Evolutionary conservation across 148 eudicot species (phyloP).

Genomic region (Euryodendron excelsum): DNA sequence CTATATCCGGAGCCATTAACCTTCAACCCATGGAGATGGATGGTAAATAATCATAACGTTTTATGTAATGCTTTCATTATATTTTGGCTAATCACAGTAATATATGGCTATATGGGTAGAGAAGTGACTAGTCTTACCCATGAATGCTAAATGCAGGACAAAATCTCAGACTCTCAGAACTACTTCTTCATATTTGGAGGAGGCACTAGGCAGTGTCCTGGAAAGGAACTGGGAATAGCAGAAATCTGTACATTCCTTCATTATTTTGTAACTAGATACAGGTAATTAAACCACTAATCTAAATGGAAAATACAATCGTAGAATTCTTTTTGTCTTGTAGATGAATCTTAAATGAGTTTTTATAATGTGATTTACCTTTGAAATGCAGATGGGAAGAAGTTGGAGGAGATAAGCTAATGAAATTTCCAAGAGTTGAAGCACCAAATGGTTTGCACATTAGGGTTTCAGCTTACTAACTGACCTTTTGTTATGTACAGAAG

Average conservation of each 20-base stretch:
- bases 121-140: not conserved
- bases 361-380: not conserved
- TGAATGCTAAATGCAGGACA: conserved; percentile 48
- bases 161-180: conserved; percentile 59
- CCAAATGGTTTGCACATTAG: conserved; percentile 81
- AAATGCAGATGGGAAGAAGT: conserved; percentile 83
- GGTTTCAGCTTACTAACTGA: conserved; percentile 49
- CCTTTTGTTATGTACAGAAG: conserved; percentile 18
- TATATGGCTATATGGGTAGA: not conserved
- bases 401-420: conserved; percentile 78
- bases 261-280: conserved; percentile 85
- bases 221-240: conserved; percentile 90
- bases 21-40: conserved; percentile 99
- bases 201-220: conserved; percentile 94
- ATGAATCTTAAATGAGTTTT: not conserved
- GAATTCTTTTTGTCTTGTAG: not conserved
- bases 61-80: not conserved
- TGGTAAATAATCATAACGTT: conserved; percentile 43
- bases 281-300: conserved; percentile 29
- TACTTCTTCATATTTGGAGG: conserved; percentile 83
- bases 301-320: not conserved
- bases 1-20: conserved; percentile 75
- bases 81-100: not conserved
- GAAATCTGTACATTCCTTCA: conserved; percentile 94
- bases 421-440: conserved; percentile 94